Conservation (phyloP, 345 rosid species). For the Lagerstroemia speciosa region DNA sequence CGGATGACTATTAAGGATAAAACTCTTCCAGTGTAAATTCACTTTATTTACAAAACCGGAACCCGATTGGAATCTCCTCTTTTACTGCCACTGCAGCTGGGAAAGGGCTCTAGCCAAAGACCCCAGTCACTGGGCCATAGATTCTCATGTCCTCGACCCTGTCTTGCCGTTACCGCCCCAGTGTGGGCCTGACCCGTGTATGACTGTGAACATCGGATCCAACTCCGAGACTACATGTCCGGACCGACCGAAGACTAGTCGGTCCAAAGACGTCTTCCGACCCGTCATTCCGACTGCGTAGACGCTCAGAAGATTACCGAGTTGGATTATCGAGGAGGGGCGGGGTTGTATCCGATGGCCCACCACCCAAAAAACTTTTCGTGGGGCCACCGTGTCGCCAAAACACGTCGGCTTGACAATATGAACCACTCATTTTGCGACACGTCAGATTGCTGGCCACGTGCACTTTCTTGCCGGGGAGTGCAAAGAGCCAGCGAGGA, state of each 20-base stretch:
- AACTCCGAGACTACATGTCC: no score
- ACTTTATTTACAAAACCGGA: no score
- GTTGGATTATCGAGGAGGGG: neutral
- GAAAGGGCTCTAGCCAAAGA: conserved; percentile 72
- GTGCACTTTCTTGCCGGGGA: neutral
- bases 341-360: no score
- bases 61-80: no score
- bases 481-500: neutral
- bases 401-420: neutral
- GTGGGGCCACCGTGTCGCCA: neutral
- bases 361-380: no score
- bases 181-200: conserved; percentile 68
- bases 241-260: no score
- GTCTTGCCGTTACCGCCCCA: conserved; percentile 60
- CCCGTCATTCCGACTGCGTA: no score
- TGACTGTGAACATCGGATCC: no score
- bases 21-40: no score
- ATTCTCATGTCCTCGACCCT: conserved; percentile 74
- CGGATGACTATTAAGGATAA: no score
- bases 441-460: conserved; percentile 2
- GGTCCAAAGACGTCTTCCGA: no score
- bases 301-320: no score
- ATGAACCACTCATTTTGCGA: neutral
- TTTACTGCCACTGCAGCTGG: conserved; percentile 61
- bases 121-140: conserved; percentile 61